Conservation (phyloP, 2,329 filamentous ascomycete genomes). For the Arthroderma sp. region DNA sequence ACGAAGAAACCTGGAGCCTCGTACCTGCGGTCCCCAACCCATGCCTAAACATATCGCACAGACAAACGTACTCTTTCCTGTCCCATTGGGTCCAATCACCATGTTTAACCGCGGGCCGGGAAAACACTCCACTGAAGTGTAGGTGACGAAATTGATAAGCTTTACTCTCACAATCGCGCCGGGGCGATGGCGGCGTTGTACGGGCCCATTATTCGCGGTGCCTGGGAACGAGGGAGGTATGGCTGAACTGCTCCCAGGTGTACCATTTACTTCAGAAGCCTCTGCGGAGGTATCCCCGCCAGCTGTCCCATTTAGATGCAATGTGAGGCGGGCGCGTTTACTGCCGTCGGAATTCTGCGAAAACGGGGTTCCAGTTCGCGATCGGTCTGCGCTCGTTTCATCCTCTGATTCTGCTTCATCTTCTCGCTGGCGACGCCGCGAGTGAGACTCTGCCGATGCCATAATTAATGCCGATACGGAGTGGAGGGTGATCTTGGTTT, state of each 20-base stretch:
- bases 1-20: constrained; percentile 1
- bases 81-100: constrained; percentile 98
- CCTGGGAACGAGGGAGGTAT: background rate
- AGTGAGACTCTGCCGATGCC: constrained; percentile 15
- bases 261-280: constrained; percentile 2
- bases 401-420: constrained; percentile 17
- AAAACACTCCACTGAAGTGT: constrained; percentile 79
- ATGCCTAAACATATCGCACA: constrained; percentile 92
- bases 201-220: background rate
- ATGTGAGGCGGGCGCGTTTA: constrained; percentile 21
- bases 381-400: constrained; percentile 9
- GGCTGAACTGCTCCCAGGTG: background rate
- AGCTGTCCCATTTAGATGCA: background rate
- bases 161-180: constrained; percentile 82
- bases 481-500: no score
- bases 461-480: constrained; percentile 10
- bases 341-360: constrained; percentile 17
- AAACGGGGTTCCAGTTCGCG: constrained; percentile 12
- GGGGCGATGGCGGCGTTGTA: constrained; percentile 37
- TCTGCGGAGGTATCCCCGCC: background rate
- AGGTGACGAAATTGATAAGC: constrained; percentile 85
- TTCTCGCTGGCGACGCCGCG: constrained; percentile 18
- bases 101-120: constrained; percentile 92
- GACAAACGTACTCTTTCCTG: constrained; percentile 91
- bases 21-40: constrained; percentile 59